Percentiles rank a stretch among this genome's conserved stretches.
Evolutionary conservation across 345 rosid species (phyloP).

Genomic region (Boechera stricta): DNA sequence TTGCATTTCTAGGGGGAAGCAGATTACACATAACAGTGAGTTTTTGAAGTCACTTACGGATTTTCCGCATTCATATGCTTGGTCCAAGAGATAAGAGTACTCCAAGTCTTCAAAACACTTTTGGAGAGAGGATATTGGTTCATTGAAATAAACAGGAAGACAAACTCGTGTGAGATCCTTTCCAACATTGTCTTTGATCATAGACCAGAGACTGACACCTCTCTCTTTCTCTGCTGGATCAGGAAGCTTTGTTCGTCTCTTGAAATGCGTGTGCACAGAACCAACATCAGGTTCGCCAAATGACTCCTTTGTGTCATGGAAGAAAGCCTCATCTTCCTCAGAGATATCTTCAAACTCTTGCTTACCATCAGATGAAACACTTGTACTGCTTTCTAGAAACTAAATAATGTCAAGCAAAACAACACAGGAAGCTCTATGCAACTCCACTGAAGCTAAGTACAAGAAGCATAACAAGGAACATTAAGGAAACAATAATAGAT

Average conservation of each 20-base stretch:
- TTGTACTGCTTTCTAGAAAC: constrained; percentile 90
- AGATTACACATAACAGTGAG: not conserved
- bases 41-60: constrained; percentile 56
- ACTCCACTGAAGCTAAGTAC: constrained; percentile 10
- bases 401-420: constrained; percentile 44
- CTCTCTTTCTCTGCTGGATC: constrained; percentile 93
- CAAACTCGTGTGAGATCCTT: constrained; percentile 97
- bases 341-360: constrained; percentile 84
- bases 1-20: constrained; percentile 25
- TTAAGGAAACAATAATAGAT: not conserved
- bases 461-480: not conserved
- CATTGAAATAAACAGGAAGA: constrained; percentile 98
- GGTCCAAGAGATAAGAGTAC: constrained; percentile 90
- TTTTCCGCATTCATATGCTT: constrained; percentile 80
- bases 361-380: constrained; percentile 94
- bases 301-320: constrained; percentile 75
- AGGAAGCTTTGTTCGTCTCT: constrained; percentile 86
- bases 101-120: constrained; percentile 97
- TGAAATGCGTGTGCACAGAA: constrained; percentile 53
- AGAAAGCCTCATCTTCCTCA: constrained; percentile 77
- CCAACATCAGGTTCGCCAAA: constrained; percentile 57
- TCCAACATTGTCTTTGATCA: constrained; percentile 99
- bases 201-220: constrained; percentile 98
- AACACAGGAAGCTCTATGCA: constrained; percentile 20
- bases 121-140: constrained; percentile 97